Base-by-base conservation (phyloP, 148 eudicot genomes). In the Oxyria digyna region DNA sequence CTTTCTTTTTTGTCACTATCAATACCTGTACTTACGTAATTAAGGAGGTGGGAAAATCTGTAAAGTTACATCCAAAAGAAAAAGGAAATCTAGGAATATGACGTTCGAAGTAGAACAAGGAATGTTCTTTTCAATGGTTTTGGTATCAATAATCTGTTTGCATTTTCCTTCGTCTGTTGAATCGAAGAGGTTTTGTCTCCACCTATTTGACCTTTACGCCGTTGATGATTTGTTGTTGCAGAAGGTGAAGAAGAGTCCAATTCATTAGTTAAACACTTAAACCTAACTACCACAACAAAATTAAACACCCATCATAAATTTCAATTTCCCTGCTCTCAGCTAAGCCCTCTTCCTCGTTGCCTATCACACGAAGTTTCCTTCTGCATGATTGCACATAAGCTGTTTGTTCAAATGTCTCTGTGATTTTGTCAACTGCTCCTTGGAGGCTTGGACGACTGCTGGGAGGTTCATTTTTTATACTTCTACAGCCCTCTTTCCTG, bases 51-150 rank as follows among this genome's bases (percentile, higher is more conserved):
- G 29, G 18, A 52, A 52, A 57, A 57, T 57, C 64, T 4, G n/a
- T n/a, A n/a, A n/a, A n/a, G n/a, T n/a, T n/a, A n/a, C n/a, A n/a
- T n/a, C n/a, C n/a, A n/a, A n/a, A n/a, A n/a, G n/a, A n/a, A n/a
- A n/a, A n/a, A n/a, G n/a, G n/a, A n/a, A n/a, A n/a, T 13, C 64
- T 5, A n/a, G n/a, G 9, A 26, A 26, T 27, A 57, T 15, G 35
- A 57, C 64, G 35, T 57, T 57, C 64, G 1, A 27, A 29, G 35
- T 13, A 57, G 64, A 57, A 13, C 64, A 57, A 26, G 37, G 64
- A 57, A 57, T 57, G 35, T 57, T 57, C 64, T 29, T 27, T 57
- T 35, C 26, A 57, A 57, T 57, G 64, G 64, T 57, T 57, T 57
- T 57, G 64, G 64, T 57, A 57, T 38, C 65, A 14, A 13, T 59